phyloP scores from a whole-genome alignment of 306 rosid genomes.

The Fagus crenata region DNA sequence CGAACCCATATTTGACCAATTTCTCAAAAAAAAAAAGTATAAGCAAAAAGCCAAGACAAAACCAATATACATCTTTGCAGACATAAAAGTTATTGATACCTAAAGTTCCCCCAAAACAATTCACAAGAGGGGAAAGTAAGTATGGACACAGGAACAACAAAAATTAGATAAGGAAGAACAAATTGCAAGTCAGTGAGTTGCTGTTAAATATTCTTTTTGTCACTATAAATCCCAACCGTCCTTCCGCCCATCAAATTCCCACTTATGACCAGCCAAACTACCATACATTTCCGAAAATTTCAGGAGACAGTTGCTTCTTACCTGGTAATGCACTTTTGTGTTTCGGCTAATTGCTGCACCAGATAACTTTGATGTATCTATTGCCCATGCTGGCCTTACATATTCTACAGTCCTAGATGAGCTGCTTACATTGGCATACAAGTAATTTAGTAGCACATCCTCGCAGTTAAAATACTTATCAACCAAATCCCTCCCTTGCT shows the following conservation, averaged over 20 bases:
- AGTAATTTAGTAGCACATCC: slow-evolving; percentile 78
- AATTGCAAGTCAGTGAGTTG: slow-evolving; percentile 30
- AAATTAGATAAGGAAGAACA: slow-evolving; percentile 35
- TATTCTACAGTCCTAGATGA: slow-evolving; percentile 76
- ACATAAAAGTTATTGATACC: slow-evolving; percentile 35
- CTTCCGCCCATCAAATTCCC: slow-evolving; percentile 67
- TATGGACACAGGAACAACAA: slow-evolving; percentile 23
- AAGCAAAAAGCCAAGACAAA: slow-evolving; percentile 32
- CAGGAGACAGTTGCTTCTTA: slow-evolving; percentile 70
- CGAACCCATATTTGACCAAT: slow-evolving; percentile 15
- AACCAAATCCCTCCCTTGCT: slow-evolving; percentile 72
- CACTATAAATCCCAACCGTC: slow-evolving; percentile 96
- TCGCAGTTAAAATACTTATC: slow-evolving; percentile 79
- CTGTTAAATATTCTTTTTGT: slow-evolving; percentile 22
- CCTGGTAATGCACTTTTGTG: slow-evolving; percentile 64
- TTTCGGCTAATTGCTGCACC: slow-evolving; percentile 91
- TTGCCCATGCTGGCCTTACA: slow-evolving; percentile 95
- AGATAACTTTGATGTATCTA: slow-evolving; percentile 90
- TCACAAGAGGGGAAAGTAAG: slow-evolving; percentile 49
- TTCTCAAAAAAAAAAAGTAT: slow-evolving; percentile 23
- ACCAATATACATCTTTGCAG: slow-evolving; percentile 62
- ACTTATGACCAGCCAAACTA: slow-evolving; percentile 60
- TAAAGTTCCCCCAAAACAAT: slow-evolving; percentile 44
- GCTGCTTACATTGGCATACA: slow-evolving; percentile 93
- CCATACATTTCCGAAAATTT: slow-evolving; percentile 76